phyloP scores from a whole-genome alignment of 805 yeast genomes.

The Wickerhamiella kurtzmanii region DNA sequence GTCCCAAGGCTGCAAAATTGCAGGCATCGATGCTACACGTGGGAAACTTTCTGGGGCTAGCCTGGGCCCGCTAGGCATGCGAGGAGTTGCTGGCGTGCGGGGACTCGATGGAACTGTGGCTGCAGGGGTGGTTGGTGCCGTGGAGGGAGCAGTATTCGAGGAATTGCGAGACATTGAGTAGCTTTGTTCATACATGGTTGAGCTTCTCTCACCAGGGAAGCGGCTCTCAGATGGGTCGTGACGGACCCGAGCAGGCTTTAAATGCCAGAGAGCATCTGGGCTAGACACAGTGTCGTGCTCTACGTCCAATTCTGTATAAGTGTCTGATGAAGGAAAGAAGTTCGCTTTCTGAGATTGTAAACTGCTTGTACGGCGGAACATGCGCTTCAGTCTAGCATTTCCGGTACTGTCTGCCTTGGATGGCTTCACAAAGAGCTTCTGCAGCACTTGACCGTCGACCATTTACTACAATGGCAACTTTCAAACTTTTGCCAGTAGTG shows the following conservation, averaged over 20 bases:
- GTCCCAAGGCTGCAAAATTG: neutral
- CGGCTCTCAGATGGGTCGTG: neutral
- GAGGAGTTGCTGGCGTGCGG: too few species aligned
- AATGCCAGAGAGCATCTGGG: neutral
- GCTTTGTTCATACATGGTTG: neutral
- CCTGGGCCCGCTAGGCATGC: neutral
- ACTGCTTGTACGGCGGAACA: neutral
- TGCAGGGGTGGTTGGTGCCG: too few species aligned
- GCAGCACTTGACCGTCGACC: neutral
- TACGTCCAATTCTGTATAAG: neutral
- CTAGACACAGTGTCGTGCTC: conserved; percentile 1
- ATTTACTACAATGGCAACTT: too few species aligned
- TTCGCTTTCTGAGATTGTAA: neutral
- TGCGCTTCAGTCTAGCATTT: neutral
- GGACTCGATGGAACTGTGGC: too few species aligned
- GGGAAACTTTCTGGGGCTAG: neutral
- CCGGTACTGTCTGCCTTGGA: neutral
- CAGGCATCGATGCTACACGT: neutral
- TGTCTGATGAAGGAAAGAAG: neutral
- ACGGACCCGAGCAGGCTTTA: neutral
- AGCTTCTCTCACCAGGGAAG: neutral
- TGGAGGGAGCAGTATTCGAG: neutral
- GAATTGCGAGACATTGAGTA: too few species aligned
- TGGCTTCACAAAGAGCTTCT: neutral
- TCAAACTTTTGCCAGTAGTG: too few species aligned